Evolutionary conservation across 2,329 filamentous ascomycete species (phyloP).

Genomic region (Biscogniauxia mediterranea): DNA sequence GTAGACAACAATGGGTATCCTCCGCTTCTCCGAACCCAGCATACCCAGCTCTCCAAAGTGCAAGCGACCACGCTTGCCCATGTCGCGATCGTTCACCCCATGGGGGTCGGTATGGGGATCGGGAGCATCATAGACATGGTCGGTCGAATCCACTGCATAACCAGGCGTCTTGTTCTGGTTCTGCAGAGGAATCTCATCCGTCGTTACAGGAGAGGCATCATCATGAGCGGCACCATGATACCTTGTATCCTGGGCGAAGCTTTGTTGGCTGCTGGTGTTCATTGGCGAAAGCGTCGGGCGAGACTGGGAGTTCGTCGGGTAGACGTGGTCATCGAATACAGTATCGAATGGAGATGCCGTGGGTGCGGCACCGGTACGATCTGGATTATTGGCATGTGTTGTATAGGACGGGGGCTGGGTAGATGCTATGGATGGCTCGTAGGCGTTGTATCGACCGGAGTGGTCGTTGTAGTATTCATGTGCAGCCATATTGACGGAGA

Average conservation of each 20-base stretch:
- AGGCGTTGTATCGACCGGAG: slow-evolving; percentile 37
- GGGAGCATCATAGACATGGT: slow-evolving; percentile 61
- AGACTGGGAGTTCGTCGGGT: slow-evolving; percentile 51
- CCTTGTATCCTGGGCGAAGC: slow-evolving; percentile 53
- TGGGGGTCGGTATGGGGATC: slow-evolving; percentile 26
- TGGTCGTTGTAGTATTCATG: slow-evolving; percentile 64
- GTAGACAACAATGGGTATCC: slow-evolving; percentile 80
- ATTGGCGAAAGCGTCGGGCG: slow-evolving; percentile 29
- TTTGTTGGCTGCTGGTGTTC: slow-evolving; percentile 38
- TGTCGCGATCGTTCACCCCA: slow-evolving; percentile 25
- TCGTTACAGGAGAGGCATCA: slow-evolving; percentile 39
- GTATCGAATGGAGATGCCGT: slow-evolving; percentile 60
- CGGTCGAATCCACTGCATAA: slow-evolving; percentile 40
- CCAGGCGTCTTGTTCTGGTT: slow-evolving; percentile 38
- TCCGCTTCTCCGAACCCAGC: slow-evolving; percentile 53
- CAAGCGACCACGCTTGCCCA: slow-evolving; percentile 43
- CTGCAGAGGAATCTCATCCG: slow-evolving; percentile 58
- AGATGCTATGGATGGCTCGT: slow-evolving; percentile 41
- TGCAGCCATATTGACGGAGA: slow-evolving; percentile 50
- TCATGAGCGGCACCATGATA: slow-evolving; percentile 51
- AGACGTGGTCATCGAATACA: slow-evolving; percentile 67
- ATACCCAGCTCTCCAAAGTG: slow-evolving; percentile 60
- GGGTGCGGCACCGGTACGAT: slow-evolving; percentile 27
- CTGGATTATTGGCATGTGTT: slow-evolving; percentile 33
- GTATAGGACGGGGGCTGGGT: slow-evolving; percentile 45